A percentile compares a stretch with the other conserved stretches of the same genome.
Conservation (phyloP, 257 asterid genomes). For the Ehretia macrophylla region DNA sequence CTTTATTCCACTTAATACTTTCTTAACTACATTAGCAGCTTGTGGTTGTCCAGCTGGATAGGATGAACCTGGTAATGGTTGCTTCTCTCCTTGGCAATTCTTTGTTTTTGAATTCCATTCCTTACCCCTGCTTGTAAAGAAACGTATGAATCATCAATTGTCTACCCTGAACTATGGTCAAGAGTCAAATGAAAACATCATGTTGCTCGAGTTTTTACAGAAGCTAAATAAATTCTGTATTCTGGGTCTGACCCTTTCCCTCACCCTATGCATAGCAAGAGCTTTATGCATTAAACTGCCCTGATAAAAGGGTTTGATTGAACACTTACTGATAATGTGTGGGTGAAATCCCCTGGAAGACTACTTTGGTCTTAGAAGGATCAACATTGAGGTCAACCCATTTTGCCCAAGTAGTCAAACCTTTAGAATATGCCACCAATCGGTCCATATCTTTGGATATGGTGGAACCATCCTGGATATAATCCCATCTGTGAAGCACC, state of each 20-base stretch:
- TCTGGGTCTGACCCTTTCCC: no score
- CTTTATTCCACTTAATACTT: constrained; percentile 26
- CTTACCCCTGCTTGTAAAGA: constrained; percentile 16
- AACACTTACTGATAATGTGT: constrained; percentile 41
- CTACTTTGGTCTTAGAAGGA: constrained; percentile 39
- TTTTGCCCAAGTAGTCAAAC: constrained; percentile 48
- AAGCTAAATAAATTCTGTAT: no score
- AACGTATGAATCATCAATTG: neutral
- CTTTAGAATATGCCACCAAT: constrained; percentile 42
- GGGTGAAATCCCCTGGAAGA: constrained; percentile 61
- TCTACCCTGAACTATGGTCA: neutral
- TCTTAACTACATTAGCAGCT: constrained; percentile 18
- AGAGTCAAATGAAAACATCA: neutral
- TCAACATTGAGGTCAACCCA: constrained; percentile 54
- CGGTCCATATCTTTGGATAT: constrained; percentile 47
- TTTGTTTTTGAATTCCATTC: constrained; percentile 24
- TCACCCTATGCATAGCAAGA: no score
- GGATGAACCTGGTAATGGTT: constrained; percentile 20
- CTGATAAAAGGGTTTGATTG: neutral
- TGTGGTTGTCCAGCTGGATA: constrained; percentile 33
- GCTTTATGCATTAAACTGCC: no score
- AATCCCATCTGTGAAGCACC: constrained; percentile 49
- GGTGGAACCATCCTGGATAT: constrained; percentile 33
- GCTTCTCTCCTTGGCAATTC: constrained; percentile 25
- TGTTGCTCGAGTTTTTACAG: no score